A percentile compares a stretch with the other conserved stretches of the same genome.
These are phyloP conservation scores for Cryptosporidium bovis DNA, from an alignment of 169 alveolate species.

Conservation along the genomic window DNA sequence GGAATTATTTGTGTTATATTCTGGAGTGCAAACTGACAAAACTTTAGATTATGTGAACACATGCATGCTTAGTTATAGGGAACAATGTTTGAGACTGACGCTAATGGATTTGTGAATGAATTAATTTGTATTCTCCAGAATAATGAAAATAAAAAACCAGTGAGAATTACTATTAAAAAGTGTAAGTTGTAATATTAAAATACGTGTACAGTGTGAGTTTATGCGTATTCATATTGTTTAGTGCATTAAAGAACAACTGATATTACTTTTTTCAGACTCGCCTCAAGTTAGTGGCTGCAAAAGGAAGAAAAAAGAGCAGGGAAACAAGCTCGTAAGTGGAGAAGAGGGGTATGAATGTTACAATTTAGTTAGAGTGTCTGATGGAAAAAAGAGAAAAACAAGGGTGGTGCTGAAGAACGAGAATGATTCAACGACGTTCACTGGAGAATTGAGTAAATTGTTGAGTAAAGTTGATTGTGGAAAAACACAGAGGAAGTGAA, in stretches of 20 bases:
- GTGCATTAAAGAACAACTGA: neutral
- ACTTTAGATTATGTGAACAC: too few relatives aligned
- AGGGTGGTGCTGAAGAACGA: conserved; percentile 27
- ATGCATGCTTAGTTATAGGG: too few relatives aligned
- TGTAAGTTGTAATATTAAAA: conserved; percentile 19
- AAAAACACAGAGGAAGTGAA: neutral
- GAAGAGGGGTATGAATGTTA: neutral
- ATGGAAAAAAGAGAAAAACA: conserved; percentile 58
- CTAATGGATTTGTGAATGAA: conserved; percentile 29
- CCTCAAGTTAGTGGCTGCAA: conserved; percentile 59
- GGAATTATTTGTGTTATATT: too few relatives aligned
- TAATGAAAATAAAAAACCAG: conserved; percentile 11
- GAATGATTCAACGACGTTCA: conserved; percentile 6
- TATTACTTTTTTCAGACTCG: conserved; percentile 6
- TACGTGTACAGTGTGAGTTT: neutral
- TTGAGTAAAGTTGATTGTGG: conserved; percentile 10
- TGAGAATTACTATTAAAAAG: conserved; percentile 50
- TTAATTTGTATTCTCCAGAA: conserved; percentile 18
- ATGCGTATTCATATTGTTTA: too few relatives aligned
- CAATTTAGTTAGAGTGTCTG: conserved; percentile 17
- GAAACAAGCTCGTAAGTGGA: neutral
- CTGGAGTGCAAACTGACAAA: too few relatives aligned
- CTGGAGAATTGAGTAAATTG: conserved; percentile 17
- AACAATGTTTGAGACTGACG: conserved; percentile 53
- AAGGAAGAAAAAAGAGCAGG: conserved; percentile 15